These are phyloP conservation scores for Gardenia jasminoides DNA, from an alignment of 257 asterid species.

Conservation along the genomic window DNA sequence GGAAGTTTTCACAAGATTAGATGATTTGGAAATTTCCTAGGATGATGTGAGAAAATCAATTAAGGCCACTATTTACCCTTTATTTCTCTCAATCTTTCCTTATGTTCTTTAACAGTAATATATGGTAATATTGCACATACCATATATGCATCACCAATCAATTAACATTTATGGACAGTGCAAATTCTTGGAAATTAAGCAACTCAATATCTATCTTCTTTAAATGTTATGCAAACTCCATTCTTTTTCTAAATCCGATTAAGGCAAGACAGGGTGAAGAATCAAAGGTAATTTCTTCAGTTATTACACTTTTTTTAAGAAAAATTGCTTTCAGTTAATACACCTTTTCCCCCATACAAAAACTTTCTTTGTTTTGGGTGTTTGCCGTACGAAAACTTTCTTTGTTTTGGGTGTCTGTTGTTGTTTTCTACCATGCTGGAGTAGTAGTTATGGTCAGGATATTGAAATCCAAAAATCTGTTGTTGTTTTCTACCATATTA, in stretches of 20 bases:
- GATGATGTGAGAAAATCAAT: neutral
- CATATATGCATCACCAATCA: conserved; percentile 8
- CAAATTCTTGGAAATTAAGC: conserved; percentile 9
- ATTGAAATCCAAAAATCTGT: too few species aligned
- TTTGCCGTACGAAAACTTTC: conserved; percentile 1
- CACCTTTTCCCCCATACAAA: too few species aligned
- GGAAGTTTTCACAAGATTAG: neutral
- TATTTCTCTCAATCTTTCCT: neutral
- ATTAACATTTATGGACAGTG: neutral
- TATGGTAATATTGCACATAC: neutral
- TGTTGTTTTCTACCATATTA: too few species aligned
- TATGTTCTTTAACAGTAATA: neutral
- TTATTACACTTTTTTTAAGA: neutral
- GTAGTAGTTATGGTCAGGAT: too few species aligned
- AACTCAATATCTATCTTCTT: too few species aligned
- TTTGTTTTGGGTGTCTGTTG: neutral
- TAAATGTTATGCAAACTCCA: neutral
- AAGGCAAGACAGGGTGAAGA: neutral
- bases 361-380: too few species aligned
- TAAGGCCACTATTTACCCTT: neutral
- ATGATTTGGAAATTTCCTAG: neutral
- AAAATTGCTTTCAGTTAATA: too few species aligned
- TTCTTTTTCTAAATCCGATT: conserved; percentile 2
- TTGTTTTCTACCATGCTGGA: too few species aligned
- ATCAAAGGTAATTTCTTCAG: conserved; percentile 13